phyloP scores from a whole-genome alignment of 1,139 yeast species.

The Blastobotrys illinoisensis region DNA sequence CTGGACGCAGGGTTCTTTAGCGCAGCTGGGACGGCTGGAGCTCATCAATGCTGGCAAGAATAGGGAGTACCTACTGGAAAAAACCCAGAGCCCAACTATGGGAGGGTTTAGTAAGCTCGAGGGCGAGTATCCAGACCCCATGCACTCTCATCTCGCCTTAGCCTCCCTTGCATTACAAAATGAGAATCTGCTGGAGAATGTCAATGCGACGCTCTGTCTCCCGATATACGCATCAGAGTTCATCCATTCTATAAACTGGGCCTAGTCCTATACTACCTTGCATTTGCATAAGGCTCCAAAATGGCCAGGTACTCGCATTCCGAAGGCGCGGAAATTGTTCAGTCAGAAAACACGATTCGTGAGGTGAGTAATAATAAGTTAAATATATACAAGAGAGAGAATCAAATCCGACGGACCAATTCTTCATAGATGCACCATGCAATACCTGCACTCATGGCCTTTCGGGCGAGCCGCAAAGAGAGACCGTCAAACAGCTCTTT shows the following conservation, averaged over 20 bases:
- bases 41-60: constrained; percentile 40
- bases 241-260: constrained; percentile 12
- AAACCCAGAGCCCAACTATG: constrained; percentile 56
- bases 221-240: constrained; percentile 17
- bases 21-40: constrained; percentile 33
- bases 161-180: constrained; percentile 32
- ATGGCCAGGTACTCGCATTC: too few species aligned
- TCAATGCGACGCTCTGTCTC: constrained; percentile 25
- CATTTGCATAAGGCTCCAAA: too few species aligned
- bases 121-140: constrained; percentile 51
- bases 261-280: too few species aligned
- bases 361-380: background rate
- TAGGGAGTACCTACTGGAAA: constrained; percentile 44
- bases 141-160: constrained; percentile 38
- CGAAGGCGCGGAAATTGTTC: too few species aligned
- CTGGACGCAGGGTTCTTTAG: constrained; percentile 72
- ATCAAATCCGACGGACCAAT: constrained; percentile 38
- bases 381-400: background rate
- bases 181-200: constrained; percentile 10
- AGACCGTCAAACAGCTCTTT: constrained; percentile 74
- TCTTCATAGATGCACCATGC: constrained; percentile 98
- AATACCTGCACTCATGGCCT: constrained; percentile 88
- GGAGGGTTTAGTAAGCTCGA: constrained; percentile 83
- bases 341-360: too few species aligned
- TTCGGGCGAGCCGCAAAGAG: constrained; percentile 71